phyloP scores from a whole-genome alignment of 2,329 filamentous ascomycete genomes.

The Colletotrichum sp. region DNA sequence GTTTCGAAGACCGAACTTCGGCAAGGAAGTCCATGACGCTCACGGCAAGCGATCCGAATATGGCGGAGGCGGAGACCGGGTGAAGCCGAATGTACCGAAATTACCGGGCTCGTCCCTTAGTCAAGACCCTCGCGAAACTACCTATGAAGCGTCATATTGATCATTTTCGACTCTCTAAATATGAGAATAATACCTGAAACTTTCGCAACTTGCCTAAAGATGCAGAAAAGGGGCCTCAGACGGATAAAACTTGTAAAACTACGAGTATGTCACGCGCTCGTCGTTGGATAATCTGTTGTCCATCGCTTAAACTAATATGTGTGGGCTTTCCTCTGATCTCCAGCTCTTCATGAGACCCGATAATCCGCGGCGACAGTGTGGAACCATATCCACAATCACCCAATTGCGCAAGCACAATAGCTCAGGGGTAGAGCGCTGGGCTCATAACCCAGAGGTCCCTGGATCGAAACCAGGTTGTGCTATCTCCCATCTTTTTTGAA shows the following conservation, averaged over 20 bases:
- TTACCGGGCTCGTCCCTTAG: neutral
- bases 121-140: neutral
- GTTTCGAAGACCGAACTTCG: neutral
- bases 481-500: neutral
- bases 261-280: neutral
- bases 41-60: neutral
- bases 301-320: neutral
- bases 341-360: neutral
- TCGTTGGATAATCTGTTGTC: neutral
- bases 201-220: neutral
- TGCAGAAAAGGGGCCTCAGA: neutral
- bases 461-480: neutral
- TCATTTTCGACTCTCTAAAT: neutral
- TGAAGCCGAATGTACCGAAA: neutral
- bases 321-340: neutral
- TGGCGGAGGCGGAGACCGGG: neutral
- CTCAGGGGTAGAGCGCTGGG: slow-evolving; percentile 3
- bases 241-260: neutral
- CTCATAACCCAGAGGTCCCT: slow-evolving; percentile 5
- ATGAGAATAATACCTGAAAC: neutral
- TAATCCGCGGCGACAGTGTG: neutral
- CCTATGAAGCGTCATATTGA: neutral
- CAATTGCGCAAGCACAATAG: neutral
- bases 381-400: neutral
- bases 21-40: neutral